Percentiles rank a stretch among this genome's conserved stretches.
Evolutionary conservation across 495 filamentous ascomycete species (phyloP).

Genomic region (Glarea lozoyensis): DNA sequence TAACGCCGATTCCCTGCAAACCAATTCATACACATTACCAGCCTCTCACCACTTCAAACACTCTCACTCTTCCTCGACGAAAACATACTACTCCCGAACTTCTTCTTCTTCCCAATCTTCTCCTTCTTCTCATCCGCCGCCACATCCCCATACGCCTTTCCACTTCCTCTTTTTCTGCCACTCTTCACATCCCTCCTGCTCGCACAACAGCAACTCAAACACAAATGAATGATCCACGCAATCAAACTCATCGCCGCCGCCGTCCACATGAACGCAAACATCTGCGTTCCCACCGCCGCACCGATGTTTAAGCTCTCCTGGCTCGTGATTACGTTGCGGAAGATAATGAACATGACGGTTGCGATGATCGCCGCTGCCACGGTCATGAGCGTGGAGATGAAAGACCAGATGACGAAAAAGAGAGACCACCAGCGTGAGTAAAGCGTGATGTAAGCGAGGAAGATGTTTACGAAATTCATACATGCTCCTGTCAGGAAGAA

Average conservation of each 20-base stretch:
- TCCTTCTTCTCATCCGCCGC: too few relatives aligned
- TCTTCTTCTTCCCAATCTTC: too few relatives aligned
- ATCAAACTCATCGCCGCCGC: constrained; percentile 56
- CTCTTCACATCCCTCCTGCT: constrained; percentile 45
- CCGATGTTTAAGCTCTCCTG: constrained; percentile 63
- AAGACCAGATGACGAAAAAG: constrained; percentile 29
- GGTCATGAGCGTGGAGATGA: constrained; percentile 54
- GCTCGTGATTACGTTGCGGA: constrained; percentile 60
- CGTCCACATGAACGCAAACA: constrained; percentile 90
- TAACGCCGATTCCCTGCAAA: too few relatives aligned
- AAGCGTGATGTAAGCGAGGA: constrained; percentile 44
- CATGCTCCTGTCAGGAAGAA: constrained; percentile 66
- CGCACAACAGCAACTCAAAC: constrained; percentile 66
- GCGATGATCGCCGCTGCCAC: constrained; percentile 63
- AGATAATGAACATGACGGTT: constrained; percentile 72
- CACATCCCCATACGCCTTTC: too few relatives aligned
- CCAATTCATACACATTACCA: too few relatives aligned
- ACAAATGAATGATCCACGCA: constrained; percentile 61
- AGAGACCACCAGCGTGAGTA: constrained; percentile 44
- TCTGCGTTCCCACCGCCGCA: constrained; percentile 57
- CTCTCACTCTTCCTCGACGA: too few relatives aligned
- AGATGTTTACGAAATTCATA: constrained; percentile 59
- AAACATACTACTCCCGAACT: too few relatives aligned
- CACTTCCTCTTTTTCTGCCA: too few relatives aligned
- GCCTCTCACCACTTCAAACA: too few relatives aligned